These are phyloP conservation scores for Starmerella sirachaensis DNA, from an alignment of 805 yeast species.

Conservation along the genomic window DNA sequence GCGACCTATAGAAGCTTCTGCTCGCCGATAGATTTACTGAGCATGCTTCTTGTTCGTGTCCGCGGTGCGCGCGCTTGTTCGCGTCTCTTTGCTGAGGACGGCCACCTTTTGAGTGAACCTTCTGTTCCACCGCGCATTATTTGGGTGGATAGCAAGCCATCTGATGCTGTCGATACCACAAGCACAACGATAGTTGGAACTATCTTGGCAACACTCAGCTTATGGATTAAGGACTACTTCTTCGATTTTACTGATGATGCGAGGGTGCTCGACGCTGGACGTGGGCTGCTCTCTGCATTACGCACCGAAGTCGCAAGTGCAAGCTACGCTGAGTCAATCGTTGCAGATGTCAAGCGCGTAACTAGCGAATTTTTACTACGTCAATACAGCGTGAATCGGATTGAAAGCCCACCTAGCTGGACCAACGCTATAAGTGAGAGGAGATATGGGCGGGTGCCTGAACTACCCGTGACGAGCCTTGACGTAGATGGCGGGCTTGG, in stretches of 20 bases:
- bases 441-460: neutral
- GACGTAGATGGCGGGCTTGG: constrained; percentile 15
- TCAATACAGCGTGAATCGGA: constrained; percentile 6
- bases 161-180: constrained; percentile 24
- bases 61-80: constrained; percentile 54
- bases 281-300: constrained; percentile 4
- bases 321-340: constrained; percentile 8
- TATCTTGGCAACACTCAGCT: constrained; percentile 59
- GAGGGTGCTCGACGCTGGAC: constrained; percentile 36
- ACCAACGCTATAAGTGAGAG: neutral
- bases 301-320: constrained; percentile 3
- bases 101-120: neutral
- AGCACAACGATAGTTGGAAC: constrained; percentile 74
- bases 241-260: constrained; percentile 62
- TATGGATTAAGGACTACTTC: constrained; percentile 62
- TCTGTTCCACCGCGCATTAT: neutral
- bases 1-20: constrained; percentile 59
- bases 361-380: constrained; percentile 6
- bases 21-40: constrained; percentile 42
- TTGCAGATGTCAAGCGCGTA: neutral
- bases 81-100: neutral
- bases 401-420: constrained; percentile 5
- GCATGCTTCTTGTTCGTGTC: constrained; percentile 44
- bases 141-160: constrained; percentile 9
- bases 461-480: constrained; percentile 12